A percentile compares a stretch with the other conserved stretches of the same genome.
Conservation (phyloP, 1,139 yeast species). For the Nakaseomyces uthaithaninus region DNA sequence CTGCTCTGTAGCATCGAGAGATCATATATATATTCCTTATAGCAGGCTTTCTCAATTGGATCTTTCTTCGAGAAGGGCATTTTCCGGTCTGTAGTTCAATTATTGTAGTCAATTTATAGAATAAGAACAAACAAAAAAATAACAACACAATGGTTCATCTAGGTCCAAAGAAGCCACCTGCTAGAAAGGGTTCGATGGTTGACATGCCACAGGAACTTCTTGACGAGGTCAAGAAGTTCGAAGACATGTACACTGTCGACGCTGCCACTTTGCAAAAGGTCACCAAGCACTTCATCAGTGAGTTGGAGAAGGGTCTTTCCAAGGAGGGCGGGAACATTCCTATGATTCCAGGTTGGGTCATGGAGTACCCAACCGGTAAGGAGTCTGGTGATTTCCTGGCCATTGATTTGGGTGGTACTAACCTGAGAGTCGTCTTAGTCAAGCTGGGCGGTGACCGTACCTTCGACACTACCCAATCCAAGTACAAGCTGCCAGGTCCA, state of each 20-base stretch:
- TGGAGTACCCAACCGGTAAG: slow-evolving; percentile 85
- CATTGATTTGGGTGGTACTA: slow-evolving; percentile 93
- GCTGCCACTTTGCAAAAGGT: slow-evolving; percentile 53
- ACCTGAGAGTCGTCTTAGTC: slow-evolving; percentile 81
- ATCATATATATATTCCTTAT: no score
- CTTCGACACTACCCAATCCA: slow-evolving; percentile 77
- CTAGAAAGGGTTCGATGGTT: slow-evolving; percentile 72
- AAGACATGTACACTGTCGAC: slow-evolving; percentile 55
- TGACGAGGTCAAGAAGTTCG: slow-evolving; percentile 50
- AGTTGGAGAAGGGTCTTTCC: slow-evolving; percentile 72
- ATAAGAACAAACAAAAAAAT: not conserved
- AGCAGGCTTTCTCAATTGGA: no score
- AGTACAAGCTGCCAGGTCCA: slow-evolving; percentile 62
- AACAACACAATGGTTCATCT: slow-evolving; percentile 58
- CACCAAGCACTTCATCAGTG: slow-evolving; percentile 59
- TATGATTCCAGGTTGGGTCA: slow-evolving; percentile 95
- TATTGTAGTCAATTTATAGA: not conserved
- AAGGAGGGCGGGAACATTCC: slow-evolving; percentile 79
- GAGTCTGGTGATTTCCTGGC: slow-evolving; percentile 88
- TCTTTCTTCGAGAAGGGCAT: no score
- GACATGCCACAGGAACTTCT: slow-evolving; percentile 62
- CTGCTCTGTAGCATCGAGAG: no score
- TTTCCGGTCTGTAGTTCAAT: not conserved
- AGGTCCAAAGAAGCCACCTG: slow-evolving; percentile 78
- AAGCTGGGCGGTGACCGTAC: slow-evolving; percentile 68